These are phyloP conservation scores for Botrytis elliptica DNA, from an alignment of 2,329 filamentous ascomycete genomes.

Conservation along the genomic window DNA sequence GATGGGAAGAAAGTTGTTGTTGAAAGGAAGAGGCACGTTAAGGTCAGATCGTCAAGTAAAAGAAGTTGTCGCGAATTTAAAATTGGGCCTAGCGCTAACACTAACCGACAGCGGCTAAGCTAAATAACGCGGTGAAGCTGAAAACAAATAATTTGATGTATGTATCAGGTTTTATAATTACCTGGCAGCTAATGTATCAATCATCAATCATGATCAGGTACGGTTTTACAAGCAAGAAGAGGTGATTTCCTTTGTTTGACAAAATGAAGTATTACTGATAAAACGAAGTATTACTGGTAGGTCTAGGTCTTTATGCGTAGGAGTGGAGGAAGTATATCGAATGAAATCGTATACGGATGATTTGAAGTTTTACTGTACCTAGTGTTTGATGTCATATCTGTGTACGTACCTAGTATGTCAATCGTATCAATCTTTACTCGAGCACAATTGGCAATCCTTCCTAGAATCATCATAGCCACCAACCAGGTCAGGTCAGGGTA, in stretches of 20 bases:
- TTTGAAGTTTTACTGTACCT: neutral
- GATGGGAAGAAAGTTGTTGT: slow-evolving; percentile 11
- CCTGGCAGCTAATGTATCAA: neutral
- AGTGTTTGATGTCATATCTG: neutral
- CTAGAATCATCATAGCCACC: neutral
- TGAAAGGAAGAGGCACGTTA: slow-evolving; percentile 19
- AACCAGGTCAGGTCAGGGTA: neutral
- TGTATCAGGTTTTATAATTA: neutral
- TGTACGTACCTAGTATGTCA: neutral
- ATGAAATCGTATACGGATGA: neutral
- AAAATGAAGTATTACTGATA: neutral
- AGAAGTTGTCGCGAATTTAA: slow-evolving; percentile 21
- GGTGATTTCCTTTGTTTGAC: neutral
- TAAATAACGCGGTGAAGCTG: slow-evolving; percentile 4
- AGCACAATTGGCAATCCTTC: neutral
- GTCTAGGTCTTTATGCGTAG: neutral
- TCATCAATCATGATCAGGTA: neutral
- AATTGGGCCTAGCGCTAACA: slow-evolving; percentile 17
- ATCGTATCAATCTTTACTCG: neutral
- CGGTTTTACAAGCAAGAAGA: neutral
- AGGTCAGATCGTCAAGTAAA: slow-evolving; percentile 17
- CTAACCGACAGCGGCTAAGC: slow-evolving; percentile 21
- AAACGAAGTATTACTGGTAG: neutral
- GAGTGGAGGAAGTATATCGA: too few species aligned
- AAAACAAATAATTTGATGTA: neutral